These are phyloP conservation scores for Pseudopediastrum boryanum DNA, from an alignment of 139 green algal species.

Conservation along the genomic window DNA sequence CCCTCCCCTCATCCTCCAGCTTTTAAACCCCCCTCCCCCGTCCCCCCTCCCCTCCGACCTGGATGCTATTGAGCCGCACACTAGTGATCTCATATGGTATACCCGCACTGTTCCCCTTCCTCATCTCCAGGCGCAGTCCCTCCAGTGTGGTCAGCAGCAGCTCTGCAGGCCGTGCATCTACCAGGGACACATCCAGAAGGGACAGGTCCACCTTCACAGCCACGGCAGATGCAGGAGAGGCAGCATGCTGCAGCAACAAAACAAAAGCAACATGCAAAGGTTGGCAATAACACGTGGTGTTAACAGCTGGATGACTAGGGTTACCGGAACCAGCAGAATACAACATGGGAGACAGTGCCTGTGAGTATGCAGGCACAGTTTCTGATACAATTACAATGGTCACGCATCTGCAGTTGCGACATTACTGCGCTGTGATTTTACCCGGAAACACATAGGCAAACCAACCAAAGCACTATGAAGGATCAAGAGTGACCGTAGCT, in stretches of 20 bases:
- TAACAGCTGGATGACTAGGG: not conserved
- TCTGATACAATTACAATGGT: too few species aligned
- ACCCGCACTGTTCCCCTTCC: slow-evolving; percentile 41
- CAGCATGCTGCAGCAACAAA: not conserved
- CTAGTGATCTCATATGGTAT: slow-evolving; percentile 24
- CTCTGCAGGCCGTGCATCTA: slow-evolving; percentile 81
- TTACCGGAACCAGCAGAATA: not conserved
- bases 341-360: not conserved
- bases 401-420: too few species aligned
- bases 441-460: too few species aligned
- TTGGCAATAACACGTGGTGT: not conserved
- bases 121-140: slow-evolving; percentile 46
- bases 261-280: not conserved
- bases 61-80: not conserved
- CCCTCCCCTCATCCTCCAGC: too few species aligned
- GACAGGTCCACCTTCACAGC: slow-evolving; percentile 30
- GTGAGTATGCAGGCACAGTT: too few species aligned
- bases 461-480: too few species aligned
- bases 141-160: slow-evolving; percentile 67
- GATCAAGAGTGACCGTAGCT: too few species aligned
- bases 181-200: slow-evolving; percentile 70
- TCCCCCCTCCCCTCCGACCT: slow-evolving; percentile 20
- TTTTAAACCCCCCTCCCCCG: too few species aligned
- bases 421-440: too few species aligned
- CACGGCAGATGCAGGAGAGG: slow-evolving; percentile 21